Base-by-base conservation (phyloP, 164 flowering plant genomes). In the Stephania japonica region DNA sequence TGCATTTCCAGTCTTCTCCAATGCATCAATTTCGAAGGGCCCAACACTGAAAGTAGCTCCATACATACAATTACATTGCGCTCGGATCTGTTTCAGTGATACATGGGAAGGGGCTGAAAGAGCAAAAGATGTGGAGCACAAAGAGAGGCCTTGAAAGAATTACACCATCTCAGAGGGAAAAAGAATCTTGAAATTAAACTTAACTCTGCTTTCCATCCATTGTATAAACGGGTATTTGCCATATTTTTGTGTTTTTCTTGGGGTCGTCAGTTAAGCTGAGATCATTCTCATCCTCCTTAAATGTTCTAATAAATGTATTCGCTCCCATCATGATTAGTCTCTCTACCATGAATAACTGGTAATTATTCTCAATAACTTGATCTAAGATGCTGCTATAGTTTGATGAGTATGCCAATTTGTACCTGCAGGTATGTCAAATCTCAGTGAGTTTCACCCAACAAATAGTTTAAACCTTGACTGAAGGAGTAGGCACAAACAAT, bases 341-440 rank as follows among this genome's bases (percentile, higher is more conserved):
- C 76, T 95, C 99, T 56, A 93, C 72, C 93, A 95, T 95, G 81
- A 95, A 95, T 70, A 95, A 75, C 76, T 95, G 90, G 79, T 95
- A 95, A 78, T 95, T 95, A 82, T 95, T 95, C 83, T 90, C 87
- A 64, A 95, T 78, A 75, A 93, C 38, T 4, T 90, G 92, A 83
- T 95, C 97, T 78, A 93, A 79, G 38, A 95, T 84, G 53, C 71
- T 68, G 80, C 97, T 95, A 71, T 83, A 95, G 80, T 93, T 93
- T 42, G 99, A 88, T 9, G 98, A 87, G 76, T 87, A 93, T n/a
- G 97, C 97, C 79, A 95, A 47, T 74, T 81, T 95, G 80, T 95
- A 95, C 83, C 99, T 95, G 92, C 76, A 84, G 69, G 71, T 43
- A 70, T 11, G 0, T 5, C 61, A 72, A 18, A n/a, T 53, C 38